These are phyloP conservation scores for Pilaira anomala DNA, from an alignment of 192 early-diverging fungal genomes.

Conservation along the genomic window DNA sequence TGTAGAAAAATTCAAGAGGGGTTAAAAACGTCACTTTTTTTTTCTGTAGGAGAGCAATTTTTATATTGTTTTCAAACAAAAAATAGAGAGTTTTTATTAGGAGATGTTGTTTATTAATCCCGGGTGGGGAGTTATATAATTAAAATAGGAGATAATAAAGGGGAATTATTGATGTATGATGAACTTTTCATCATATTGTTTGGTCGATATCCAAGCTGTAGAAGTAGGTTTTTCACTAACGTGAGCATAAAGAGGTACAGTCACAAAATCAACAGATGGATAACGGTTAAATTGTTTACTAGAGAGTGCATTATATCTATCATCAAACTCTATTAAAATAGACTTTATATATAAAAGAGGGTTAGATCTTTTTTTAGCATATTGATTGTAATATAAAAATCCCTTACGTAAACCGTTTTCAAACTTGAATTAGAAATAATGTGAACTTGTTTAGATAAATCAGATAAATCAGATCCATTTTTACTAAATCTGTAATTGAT, in stretches of 20 bases:
- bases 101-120: neutral
- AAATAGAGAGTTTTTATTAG: too few species aligned
- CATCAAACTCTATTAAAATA: constrained; percentile 33
- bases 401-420: constrained; percentile 23
- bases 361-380: neutral
- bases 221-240: neutral
- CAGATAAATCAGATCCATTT: constrained; percentile 8
- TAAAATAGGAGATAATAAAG: neutral
- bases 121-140: neutral
- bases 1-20: neutral
- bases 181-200: constrained; percentile 6
- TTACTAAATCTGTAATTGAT: constrained; percentile 21
- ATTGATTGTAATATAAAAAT: neutral
- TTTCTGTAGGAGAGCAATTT: neutral
- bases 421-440: constrained; percentile 9
- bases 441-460: constrained; percentile 8
- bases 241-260: constrained; percentile 23
- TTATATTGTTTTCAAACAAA: too few species aligned
- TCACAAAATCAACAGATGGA: constrained; percentile 30
- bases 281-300: constrained; percentile 17
- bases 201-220: neutral
- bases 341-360: neutral
- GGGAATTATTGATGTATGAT: constrained; percentile 1
- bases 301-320: constrained; percentile 21
- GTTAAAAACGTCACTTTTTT: constrained; percentile 3